Percentiles rank a stretch among this genome's conserved stretches.
Evolutionary conservation across 257 asterid species (phyloP).

Genomic region (Solanum sparsipilum): DNA sequence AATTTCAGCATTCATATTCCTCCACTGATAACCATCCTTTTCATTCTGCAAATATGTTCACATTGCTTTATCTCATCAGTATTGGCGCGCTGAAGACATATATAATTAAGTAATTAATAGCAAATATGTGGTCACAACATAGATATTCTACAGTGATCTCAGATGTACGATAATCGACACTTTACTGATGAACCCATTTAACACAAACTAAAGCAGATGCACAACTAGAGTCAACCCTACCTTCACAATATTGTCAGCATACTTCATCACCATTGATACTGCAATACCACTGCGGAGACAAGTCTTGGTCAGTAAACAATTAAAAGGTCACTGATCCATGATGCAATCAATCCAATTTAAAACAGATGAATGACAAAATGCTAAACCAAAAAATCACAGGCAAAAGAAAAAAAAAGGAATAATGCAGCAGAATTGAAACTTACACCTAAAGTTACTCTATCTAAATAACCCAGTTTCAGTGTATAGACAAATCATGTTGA

Average conservation of each 20-base stretch:
- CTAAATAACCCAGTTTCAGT: not conserved
- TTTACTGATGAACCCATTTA: too few species aligned
- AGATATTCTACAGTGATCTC: too few species aligned
- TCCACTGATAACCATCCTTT: too few species aligned
- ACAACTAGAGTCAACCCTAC: constrained; percentile 11
- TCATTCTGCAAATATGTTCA: too few species aligned
- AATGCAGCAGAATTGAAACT: not conserved
- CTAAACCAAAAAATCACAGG: not conserved
- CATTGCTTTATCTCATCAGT: constrained; percentile 1
- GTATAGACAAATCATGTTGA: not conserved
- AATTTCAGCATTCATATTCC: too few species aligned
- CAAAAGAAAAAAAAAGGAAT: not conserved
- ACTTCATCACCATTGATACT: constrained; percentile 99
- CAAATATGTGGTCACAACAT: too few species aligned
- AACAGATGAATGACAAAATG: not conserved
- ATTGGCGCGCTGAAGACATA: too few species aligned
- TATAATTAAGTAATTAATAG: too few species aligned
- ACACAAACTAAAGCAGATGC: too few species aligned
- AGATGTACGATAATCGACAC: too few species aligned
- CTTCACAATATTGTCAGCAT: constrained; percentile 98
- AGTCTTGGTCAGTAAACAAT: not conserved
- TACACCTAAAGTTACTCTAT: not conserved
- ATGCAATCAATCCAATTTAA: not conserved
- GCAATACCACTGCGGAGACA: constrained; percentile 13
- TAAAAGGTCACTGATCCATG: not conserved